Evolutionary conservation across 345 rosid species (phyloP).

Genomic region (Clarkia xantiana): DNA sequence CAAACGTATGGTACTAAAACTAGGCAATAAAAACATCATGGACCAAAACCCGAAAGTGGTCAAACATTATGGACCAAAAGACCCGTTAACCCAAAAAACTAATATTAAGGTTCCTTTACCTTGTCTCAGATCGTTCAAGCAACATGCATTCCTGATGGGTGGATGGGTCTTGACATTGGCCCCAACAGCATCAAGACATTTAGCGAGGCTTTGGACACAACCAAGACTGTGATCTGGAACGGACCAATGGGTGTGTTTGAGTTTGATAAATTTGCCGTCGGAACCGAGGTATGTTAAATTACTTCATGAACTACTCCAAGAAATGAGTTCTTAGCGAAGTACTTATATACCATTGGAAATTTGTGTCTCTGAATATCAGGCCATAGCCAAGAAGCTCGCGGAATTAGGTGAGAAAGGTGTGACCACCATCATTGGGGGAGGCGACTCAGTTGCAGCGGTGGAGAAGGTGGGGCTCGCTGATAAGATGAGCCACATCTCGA

Average conservation of each 20-base stretch:
- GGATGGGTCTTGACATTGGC: constrained; percentile 97
- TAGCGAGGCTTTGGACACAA: constrained; percentile 46
- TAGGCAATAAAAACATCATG: no score
- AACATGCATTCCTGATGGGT: constrained; percentile 65
- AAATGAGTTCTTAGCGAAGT: neutral
- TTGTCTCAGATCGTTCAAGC: constrained; percentile 60
- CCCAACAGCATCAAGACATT: constrained; percentile 70
- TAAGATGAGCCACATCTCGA: constrained; percentile 94
- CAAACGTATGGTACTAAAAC: no score
- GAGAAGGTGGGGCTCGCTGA: constrained; percentile 88
- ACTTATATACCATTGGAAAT: neutral
- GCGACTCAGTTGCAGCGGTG: constrained; percentile 94
- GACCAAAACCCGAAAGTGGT: no score
- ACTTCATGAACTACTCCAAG: neutral
- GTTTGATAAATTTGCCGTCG: constrained; percentile 75
- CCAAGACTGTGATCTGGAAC: constrained; percentile 84
- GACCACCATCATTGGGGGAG: constrained; percentile 92
- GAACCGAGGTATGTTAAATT: constrained; percentile 52
- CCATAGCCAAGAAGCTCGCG: constrained; percentile 75
- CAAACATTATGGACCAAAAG: no score
- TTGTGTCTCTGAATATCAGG: constrained; percentile 22
- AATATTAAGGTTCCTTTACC: neutral
- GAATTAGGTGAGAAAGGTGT: constrained; percentile 73
- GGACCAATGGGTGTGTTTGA: constrained; percentile 99
- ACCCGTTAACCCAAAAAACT: no score